Evolutionary conservation across 257 asterid genomes (phyloP).

Genomic region (Solanum medicagineum): DNA sequence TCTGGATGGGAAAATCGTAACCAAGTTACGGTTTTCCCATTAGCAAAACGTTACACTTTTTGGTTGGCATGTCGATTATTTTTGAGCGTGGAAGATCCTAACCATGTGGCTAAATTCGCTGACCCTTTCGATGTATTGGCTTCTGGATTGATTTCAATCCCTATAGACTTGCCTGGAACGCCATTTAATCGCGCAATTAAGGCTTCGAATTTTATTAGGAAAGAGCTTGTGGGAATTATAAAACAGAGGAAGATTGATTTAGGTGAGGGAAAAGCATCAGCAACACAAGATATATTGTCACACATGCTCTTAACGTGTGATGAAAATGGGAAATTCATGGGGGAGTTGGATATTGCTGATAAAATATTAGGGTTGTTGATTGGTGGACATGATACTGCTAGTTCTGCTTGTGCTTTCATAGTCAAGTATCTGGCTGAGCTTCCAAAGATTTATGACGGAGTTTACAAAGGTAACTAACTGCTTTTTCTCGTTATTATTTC

Average conservation of each 20-base stretch:
- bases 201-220: background rate
- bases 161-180: background rate
- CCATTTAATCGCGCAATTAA: background rate
- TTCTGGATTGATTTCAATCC: background rate
- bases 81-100: background rate
- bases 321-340: background rate
- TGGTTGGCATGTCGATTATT: background rate
- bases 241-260: background rate
- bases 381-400: background rate
- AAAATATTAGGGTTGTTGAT: background rate
- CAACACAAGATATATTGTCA: background rate
- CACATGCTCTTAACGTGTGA: background rate
- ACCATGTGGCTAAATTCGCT: background rate
- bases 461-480: background rate
- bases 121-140: background rate
- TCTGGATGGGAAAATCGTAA: background rate
- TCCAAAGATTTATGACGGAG: background rate
- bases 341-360: background rate
- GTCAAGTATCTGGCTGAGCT: background rate
- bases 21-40: background rate
- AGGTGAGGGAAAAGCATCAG: background rate
- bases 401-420: background rate
- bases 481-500: no score
- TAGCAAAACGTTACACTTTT: background rate
- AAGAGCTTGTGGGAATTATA: background rate